Evolutionary conservation across 805 yeast species (phyloP), one percentile per base, ranked within the genome.

Genomic region (Spathaspora arborariae): DNA sequence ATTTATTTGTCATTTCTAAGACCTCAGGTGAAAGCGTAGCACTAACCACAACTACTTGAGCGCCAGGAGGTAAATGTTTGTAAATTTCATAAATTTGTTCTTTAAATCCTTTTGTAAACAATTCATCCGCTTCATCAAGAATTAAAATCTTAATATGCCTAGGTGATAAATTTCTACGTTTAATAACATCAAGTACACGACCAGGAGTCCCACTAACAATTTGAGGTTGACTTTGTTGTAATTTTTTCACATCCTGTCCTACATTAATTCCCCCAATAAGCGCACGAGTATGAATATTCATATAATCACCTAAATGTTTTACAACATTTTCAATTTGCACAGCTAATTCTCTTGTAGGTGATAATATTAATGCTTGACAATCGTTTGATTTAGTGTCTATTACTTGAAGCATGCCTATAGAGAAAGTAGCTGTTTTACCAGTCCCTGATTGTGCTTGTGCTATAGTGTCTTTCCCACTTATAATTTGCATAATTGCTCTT

Each of bases 391-490:
- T 79, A 47, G 84, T 74, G 57, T 92, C 96, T 46, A 94, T 79
- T 53, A 81, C 87, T 70, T 94, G 96, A 54, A 94, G 74, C 77
- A 90, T 87, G 20, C 96, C 92, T 56, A 94, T 92, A 53, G 97
- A 80, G 77, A 94, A 94, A 41, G 99, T 94, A 54, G 98, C 99
- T 22, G 99, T 94, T 75, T 94, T 94, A 72, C 99, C 99, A 42
- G 99, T 94, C 72, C 99, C 99, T 33, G 97, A 89, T 74, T 94
- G 99, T 49, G 99, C 98, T 75, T 94, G 99, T 51, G 99, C 99
- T 53, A 94, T 82, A 45, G 91, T 95, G 70, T 94, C 99, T 69
- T 90, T 84, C 47, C 97, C 97, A 63, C 83, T 84, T 59, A 90
- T 85, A 68, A 94, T 91, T 67, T 96, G 99, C 72, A 86, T 75